Conservation (phyloP, 257 asterid genomes). For the Voacanga thouarsii region DNA sequence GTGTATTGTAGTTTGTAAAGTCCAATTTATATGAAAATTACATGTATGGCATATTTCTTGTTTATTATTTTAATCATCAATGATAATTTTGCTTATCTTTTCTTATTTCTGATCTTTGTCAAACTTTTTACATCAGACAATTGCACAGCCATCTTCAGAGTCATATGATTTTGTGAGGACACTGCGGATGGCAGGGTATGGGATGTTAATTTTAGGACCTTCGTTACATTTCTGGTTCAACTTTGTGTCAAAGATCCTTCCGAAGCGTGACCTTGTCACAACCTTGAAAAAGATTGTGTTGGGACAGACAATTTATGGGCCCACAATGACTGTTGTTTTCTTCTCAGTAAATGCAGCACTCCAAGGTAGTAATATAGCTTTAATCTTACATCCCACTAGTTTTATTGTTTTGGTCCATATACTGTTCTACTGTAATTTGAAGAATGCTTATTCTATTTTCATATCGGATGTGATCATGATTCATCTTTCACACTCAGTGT, state of each 20-base stretch:
- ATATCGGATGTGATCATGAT: neutral
- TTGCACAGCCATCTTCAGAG: slow-evolving; percentile 24
- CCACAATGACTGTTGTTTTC: slow-evolving; percentile 66
- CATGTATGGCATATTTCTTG: neutral
- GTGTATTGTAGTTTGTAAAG: neutral
- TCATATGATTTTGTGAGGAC: slow-evolving; percentile 38
- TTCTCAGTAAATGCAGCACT: slow-evolving; percentile 81
- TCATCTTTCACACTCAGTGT: neutral
- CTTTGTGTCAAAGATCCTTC: slow-evolving; percentile 50
- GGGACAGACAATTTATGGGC: slow-evolving; percentile 82
- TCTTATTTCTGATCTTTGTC: neutral
- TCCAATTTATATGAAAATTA: neutral
- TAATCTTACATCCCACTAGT: neutral
- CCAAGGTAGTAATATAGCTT: slow-evolving; percentile 47
- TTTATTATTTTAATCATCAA: neutral
- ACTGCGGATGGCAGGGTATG: slow-evolving; percentile 38
- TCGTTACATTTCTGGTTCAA: slow-evolving; percentile 48
- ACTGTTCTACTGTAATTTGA: neutral
- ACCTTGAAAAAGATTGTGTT: slow-evolving; percentile 73
- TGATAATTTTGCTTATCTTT: neutral
- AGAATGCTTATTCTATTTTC: neutral
- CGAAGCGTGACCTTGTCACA: slow-evolving; percentile 61
- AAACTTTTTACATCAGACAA: slow-evolving; percentile 19
- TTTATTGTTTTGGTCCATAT: slow-evolving; percentile 1
- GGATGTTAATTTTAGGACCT: slow-evolving; percentile 41